A percentile compares a stretch with the other conserved stretches of the same genome.
Evolutionary conservation across 2,329 filamentous ascomycete species (phyloP).

Genomic region (Pseudocercospora pini-densiflorae): DNA sequence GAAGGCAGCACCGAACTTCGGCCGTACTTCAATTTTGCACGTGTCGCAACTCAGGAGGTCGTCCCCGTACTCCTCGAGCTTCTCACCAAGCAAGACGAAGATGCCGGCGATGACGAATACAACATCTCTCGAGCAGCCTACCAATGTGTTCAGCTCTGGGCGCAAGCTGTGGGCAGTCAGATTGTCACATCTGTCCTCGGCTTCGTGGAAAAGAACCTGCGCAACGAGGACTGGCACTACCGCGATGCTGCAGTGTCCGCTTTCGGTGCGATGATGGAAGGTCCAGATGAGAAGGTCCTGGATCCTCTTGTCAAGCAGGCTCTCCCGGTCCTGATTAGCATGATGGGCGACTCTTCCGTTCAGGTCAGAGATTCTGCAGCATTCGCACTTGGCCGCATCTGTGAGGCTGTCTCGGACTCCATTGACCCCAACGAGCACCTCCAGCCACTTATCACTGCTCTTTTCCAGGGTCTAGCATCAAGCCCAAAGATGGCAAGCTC

Average conservation of each 20-base stretch:
- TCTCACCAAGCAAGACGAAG: slow-evolving; percentile 96
- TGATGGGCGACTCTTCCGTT: slow-evolving; percentile 86
- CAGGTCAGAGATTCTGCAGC: slow-evolving; percentile 96
- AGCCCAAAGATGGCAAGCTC: slow-evolving; percentile 97
- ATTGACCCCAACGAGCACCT: slow-evolving; percentile 86
- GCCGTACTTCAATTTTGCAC: slow-evolving; percentile 93
- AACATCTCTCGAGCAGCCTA: slow-evolving; percentile 94
- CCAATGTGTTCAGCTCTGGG: slow-evolving; percentile 93
- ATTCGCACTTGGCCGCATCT: slow-evolving; percentile 94
- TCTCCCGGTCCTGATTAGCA: slow-evolving; percentile 85
- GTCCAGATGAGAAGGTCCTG: slow-evolving; percentile 88
- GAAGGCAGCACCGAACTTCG: slow-evolving; percentile 84
- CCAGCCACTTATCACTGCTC: slow-evolving; percentile 79
- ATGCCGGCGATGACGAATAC: slow-evolving; percentile 96
- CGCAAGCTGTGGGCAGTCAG: slow-evolving; percentile 83
- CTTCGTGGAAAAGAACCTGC: slow-evolving; percentile 91
- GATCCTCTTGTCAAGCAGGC: slow-evolving; percentile 96
- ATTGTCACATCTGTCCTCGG: slow-evolving; percentile 84
- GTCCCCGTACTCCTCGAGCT: slow-evolving; percentile 87
- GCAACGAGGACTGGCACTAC: slow-evolving; percentile 90
- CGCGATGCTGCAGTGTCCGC: slow-evolving; percentile 95
- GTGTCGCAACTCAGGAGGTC: slow-evolving; percentile 90
- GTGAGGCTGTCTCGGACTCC: slow-evolving; percentile 87
- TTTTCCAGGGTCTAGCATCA: slow-evolving; percentile 88
- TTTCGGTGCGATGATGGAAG: slow-evolving; percentile 98